These are phyloP conservation scores for Penicillium robsamsonii DNA, from an alignment of 495 filamentous ascomycete genomes.

Conservation along the genomic window DNA sequence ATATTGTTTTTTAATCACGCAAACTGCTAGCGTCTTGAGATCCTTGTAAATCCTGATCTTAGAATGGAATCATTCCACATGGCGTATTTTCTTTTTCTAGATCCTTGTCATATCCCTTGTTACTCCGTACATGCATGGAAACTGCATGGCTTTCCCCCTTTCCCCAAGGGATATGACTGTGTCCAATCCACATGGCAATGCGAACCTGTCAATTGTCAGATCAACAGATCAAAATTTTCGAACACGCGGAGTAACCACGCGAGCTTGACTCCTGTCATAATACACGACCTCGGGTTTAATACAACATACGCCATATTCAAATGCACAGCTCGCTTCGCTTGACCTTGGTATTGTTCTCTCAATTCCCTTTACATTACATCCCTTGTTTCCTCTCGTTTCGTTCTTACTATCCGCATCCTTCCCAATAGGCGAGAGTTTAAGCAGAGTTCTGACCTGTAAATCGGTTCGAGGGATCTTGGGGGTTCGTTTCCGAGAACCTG, in stretches of 20 bases:
- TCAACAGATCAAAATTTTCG: neutral
- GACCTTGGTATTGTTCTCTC: neutral
- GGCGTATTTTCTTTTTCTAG: neutral
- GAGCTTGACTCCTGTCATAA: neutral
- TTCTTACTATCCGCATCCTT: neutral
- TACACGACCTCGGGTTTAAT: neutral
- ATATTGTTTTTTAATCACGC: too few species aligned
- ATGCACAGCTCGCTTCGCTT: neutral
- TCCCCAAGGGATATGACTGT: constrained; percentile 19
- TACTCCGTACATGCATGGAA: constrained; percentile 12
- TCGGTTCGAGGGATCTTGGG: constrained; percentile 4
- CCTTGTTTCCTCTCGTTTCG: constrained; percentile 12
- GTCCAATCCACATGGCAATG: constrained; percentile 13
- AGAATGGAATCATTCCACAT: too few species aligned
- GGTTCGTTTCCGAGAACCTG: neutral
- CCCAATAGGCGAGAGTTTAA: neutral
- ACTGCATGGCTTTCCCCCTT: constrained; percentile 9
- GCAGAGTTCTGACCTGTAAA: constrained; percentile 21
- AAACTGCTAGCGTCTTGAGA: neutral
- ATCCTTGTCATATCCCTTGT: constrained; percentile 20
- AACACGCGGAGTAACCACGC: neutral
- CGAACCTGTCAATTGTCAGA: neutral
- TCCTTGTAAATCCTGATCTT: neutral
- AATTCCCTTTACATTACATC: constrained; percentile 4
- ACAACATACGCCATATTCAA: neutral